A percentile compares a stretch with the other conserved stretches of the same genome.
phyloP scores from a whole-genome alignment of 176 grass and related monocot genomes.

The Ampelocalamus luodianensis region DNA sequence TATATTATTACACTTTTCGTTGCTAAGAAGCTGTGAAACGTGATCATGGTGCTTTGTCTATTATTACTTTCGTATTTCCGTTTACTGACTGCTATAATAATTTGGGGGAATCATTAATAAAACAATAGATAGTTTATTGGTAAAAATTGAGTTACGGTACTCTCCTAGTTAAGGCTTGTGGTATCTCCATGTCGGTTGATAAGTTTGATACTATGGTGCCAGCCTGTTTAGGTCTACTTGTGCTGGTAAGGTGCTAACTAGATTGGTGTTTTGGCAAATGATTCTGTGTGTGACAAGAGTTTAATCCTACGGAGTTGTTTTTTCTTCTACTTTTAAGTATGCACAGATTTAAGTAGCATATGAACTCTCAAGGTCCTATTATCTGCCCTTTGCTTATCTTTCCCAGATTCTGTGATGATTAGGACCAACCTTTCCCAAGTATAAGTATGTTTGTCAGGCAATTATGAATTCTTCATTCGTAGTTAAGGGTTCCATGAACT shows the following conservation, averaged over 20 bases:
- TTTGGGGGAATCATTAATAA: background rate
- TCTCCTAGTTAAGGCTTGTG: background rate
- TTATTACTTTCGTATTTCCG: background rate
- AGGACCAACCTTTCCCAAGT: background rate
- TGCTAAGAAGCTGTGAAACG: background rate
- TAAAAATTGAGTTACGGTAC: constrained; percentile 12
- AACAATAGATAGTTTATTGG: background rate
- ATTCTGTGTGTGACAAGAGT: background rate
- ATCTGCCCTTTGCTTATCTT: too few relatives aligned
- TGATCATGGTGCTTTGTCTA: background rate
- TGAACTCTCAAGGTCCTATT: background rate
- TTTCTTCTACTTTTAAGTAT: background rate
- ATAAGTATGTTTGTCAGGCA: too few relatives aligned
- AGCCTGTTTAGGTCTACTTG: background rate
- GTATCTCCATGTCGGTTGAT: background rate
- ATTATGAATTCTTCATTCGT: background rate
- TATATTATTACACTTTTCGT: constrained; percentile 3
- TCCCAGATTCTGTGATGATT: background rate
- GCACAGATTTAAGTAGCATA: constrained; percentile 26
- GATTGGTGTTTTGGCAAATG: background rate
- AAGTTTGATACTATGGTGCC: background rate
- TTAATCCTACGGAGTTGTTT: background rate
- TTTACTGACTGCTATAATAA: constrained; percentile 9
- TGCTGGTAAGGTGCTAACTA: background rate
- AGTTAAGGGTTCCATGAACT: background rate